Evolutionary conservation across 2,329 filamentous ascomycete species (phyloP).

Genomic region (Conoideocrella luteorostrata): DNA sequence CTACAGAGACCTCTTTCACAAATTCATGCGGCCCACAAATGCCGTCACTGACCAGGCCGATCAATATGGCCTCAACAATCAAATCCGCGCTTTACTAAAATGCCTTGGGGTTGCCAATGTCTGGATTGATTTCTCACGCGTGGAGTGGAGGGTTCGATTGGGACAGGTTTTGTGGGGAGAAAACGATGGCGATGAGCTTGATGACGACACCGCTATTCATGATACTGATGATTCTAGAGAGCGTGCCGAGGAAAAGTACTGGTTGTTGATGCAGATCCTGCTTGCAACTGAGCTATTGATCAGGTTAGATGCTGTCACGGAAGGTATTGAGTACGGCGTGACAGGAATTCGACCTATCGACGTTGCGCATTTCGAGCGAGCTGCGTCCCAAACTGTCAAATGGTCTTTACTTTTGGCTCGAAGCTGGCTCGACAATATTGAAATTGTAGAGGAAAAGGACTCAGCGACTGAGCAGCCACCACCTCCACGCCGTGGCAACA

Average conservation of each 20-base stretch:
- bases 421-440: constrained; percentile 63
- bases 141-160: constrained; percentile 68
- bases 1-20: constrained; percentile 56
- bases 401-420: constrained; percentile 61
- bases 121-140: constrained; percentile 68
- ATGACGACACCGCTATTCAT: constrained; percentile 45
- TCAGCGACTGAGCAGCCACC: constrained; percentile 9
- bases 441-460: constrained; percentile 41
- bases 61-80: constrained; percentile 58
- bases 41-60: constrained; percentile 51
- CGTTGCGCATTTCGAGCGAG: constrained; percentile 54
- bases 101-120: constrained; percentile 59
- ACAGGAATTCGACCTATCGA: constrained; percentile 48
- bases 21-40: constrained; percentile 51
- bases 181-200: constrained; percentile 43
- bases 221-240: constrained; percentile 43
- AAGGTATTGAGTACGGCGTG: constrained; percentile 49
- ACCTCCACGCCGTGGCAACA: constrained; percentile 15
- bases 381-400: constrained; percentile 54
- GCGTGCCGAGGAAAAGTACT: constrained; percentile 57
- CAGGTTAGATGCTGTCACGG: constrained; percentile 56
- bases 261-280: constrained; percentile 60
- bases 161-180: constrained; percentile 66
- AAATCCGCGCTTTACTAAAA: constrained; percentile 62
- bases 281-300: constrained; percentile 60